phyloP scores from a whole-genome alignment of 345 rosid species.

The Alliaria petiolata region DNA sequence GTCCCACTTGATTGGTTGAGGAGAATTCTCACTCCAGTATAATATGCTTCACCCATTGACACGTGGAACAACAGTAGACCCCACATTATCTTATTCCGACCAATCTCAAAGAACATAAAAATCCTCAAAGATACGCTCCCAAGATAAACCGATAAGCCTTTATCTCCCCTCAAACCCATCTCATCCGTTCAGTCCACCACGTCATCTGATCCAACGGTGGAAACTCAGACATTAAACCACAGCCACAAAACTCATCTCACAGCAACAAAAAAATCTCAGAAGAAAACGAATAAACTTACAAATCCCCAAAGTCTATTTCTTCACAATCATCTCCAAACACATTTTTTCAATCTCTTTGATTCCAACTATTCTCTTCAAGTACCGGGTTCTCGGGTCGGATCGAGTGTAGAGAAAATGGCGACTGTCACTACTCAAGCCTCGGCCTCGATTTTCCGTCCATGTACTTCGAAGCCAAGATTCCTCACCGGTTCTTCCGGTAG shows the following conservation, averaged over 20 bases:
- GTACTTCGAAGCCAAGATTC: slow-evolving; percentile 52
- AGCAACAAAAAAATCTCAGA: not conserved
- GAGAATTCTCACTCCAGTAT: not conserved
- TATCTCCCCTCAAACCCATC: slow-evolving; percentile 25
- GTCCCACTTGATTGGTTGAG: slow-evolving; percentile 6
- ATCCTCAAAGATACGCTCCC: slow-evolving; percentile 48
- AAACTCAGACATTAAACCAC: slow-evolving; percentile 35
- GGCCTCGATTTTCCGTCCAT: slow-evolving; percentile 73
- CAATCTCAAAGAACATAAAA: slow-evolving; percentile 45
- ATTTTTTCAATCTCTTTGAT: slow-evolving; percentile 29
- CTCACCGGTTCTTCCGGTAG: slow-evolving; percentile 56
- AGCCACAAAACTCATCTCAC: slow-evolving; percentile 42
- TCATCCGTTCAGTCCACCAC: slow-evolving; percentile 8
- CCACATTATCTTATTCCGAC: slow-evolving; percentile 47
- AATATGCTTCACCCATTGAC: not conserved
- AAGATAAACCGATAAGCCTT: slow-evolving; percentile 47
- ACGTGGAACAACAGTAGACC: slow-evolving; percentile 32
- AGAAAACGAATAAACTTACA: slow-evolving; percentile 29
- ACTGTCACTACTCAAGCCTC: slow-evolving; percentile 87
- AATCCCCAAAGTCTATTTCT: slow-evolving; percentile 11
- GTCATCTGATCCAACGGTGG: slow-evolving; percentile 19
- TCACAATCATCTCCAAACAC: slow-evolving; percentile 18
- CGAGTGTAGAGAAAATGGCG: slow-evolving; percentile 45
- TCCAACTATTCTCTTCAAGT: slow-evolving; percentile 1
- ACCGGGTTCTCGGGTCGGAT: slow-evolving; percentile 20